Evolutionary conservation across 371 early-diverging fungal genomes (phyloP), one percentile per base, ranked within the genome.

Genomic region (Syncephalastrum contaminatum): DNA sequence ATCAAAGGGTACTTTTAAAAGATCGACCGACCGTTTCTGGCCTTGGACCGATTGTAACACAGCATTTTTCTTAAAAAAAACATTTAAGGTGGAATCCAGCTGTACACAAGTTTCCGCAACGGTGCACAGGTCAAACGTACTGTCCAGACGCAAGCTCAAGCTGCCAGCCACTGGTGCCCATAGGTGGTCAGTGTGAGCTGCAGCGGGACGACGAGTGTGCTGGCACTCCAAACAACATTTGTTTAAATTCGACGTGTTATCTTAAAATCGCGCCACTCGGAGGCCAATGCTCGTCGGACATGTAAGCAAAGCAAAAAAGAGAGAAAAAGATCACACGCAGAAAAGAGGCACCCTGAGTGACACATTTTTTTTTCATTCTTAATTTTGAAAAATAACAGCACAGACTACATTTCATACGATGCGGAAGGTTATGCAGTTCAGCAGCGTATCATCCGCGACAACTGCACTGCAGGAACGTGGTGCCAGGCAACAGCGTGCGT

Each of bases 191-290:
- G 1, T 78, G 79, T 59, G 73, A 75, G 53, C 46, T 58, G 43
- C 70, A 73, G 70, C 67, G 75, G 42, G 75, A 75, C 51, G 73
- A 75, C 57, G 80, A 79, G 53, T 75, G 80, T 48, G 22, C 55
- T 2, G 75, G 73, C 5, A 8, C 36, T 0, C 25, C 20, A 7
- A 63, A 56, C 16, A 41, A 70, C 0, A 75, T 79, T 25, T 79
- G 80, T 55, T 48, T 79, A 6, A 79, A 79, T 58, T 61, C 66
- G 5, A 68, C 65, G 5, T 79, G 80, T 27, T 63, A 66, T 44
- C 53, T 70, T 24, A 79, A 79, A 49, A 70, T 53, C 7, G 73
- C 69, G 14, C 75, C 80, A 16, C 45, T 79, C 14, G 65, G 69
- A 21, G 80, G 73, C 13, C 54, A 51, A 13, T 79, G 80, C 63